phyloP scores from a whole-genome alignment of 129 eudicot species.

The Chrysanthemum seticuspe region DNA sequence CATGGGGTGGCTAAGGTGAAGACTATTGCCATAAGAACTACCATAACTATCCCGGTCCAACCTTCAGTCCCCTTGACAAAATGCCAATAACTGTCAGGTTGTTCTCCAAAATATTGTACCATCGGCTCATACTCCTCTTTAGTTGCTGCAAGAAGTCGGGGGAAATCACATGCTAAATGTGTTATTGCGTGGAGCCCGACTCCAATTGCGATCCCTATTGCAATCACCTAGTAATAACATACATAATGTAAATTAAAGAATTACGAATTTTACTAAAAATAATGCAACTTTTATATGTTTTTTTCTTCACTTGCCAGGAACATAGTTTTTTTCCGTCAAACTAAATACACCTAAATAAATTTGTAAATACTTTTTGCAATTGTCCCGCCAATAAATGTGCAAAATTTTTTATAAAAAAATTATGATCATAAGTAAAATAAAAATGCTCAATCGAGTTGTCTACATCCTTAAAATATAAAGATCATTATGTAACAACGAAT shows the following conservation, averaged over 20 bases:
- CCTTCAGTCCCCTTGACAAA: constrained; percentile 51
- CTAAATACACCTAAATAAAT: too few relatives aligned
- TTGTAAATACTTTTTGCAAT: too few relatives aligned
- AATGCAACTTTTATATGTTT: too few relatives aligned
- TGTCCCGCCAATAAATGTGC: too few relatives aligned
- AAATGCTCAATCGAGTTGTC: too few relatives aligned
- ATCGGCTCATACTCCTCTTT: constrained; percentile 45
- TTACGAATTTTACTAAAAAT: too few relatives aligned
- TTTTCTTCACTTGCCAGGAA: too few relatives aligned
- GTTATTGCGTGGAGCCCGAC: constrained; percentile 47
- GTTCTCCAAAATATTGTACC: constrained; percentile 41
- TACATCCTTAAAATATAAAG: too few relatives aligned
- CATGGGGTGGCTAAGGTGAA: constrained; percentile 54
- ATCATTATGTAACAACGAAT: too few relatives aligned
- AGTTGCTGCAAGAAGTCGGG: constrained; percentile 45
- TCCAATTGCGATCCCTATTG: constrained; percentile 42
- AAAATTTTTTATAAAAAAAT: too few relatives aligned
- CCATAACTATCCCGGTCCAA: constrained; percentile 53
- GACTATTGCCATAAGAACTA: constrained; percentile 54
- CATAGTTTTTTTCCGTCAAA: too few relatives aligned
- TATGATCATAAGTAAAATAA: too few relatives aligned
- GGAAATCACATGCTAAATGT: constrained; percentile 63
- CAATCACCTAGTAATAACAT: constrained; percentile 33
- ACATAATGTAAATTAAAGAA: background rate
- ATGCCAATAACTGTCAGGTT: constrained; percentile 45